Conservation (phyloP, 352 stramenopile genomes). For the Pythium rhizo-oryzae region DNA sequence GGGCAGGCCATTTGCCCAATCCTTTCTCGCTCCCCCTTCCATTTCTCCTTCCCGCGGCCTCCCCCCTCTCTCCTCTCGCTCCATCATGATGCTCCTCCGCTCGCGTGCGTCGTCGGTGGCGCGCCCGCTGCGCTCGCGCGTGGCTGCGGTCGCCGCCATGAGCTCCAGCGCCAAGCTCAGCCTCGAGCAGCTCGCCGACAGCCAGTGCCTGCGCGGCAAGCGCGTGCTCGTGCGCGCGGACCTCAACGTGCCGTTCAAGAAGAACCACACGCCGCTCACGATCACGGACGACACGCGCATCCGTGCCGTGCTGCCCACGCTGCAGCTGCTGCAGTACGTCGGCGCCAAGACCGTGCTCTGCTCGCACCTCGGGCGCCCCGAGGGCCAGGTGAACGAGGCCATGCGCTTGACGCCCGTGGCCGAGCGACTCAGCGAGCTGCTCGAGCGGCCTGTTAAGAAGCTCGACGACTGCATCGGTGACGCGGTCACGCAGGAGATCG, state of each 20-base stretch:
- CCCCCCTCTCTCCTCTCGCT: not conserved
- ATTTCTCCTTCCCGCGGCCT: too few relatives aligned
- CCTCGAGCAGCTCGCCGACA: constrained; percentile 63
- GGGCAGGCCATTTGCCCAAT: not conserved
- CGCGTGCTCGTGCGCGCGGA: constrained; percentile 98
- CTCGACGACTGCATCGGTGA: constrained; percentile 96
- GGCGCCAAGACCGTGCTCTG: constrained; percentile 95
- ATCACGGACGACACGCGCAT: constrained; percentile 98
- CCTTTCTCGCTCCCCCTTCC: not conserved
- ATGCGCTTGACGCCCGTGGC: constrained; percentile 93
- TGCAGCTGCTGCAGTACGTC: constrained; percentile 91
- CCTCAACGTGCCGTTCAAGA: constrained; percentile 99
- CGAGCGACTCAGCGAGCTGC: constrained; percentile 91
- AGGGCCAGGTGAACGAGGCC: constrained; percentile 85
- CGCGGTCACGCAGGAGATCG: constrained; percentile 83
- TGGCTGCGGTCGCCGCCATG: constrained; percentile 28
- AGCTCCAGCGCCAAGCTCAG: constrained; percentile 67
- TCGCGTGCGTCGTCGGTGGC: constrained; percentile 11
- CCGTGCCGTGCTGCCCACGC: constrained; percentile 93
- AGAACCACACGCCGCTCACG: constrained; percentile 81
- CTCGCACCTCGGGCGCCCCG: constrained; percentile 97
- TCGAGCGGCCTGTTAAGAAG: constrained; percentile 92
- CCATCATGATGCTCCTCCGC: constrained; percentile 22
- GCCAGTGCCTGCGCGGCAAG: constrained; percentile 90
- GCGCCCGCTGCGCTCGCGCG: constrained; percentile 1